phyloP scores from a whole-genome alignment of 129 eudicot genomes.

The Dittrichia graveolens region DNA sequence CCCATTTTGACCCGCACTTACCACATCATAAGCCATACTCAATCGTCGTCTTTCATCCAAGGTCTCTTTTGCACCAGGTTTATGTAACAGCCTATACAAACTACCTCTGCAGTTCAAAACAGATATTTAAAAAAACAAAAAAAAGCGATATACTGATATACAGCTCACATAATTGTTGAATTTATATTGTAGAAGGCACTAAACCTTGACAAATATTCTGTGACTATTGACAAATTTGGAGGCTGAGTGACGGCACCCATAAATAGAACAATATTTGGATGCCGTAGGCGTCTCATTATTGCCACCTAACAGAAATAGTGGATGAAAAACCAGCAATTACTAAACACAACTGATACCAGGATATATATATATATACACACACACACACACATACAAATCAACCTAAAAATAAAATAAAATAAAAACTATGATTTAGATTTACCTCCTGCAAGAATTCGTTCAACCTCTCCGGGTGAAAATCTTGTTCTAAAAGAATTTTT shows the following conservation, averaged over 20 bases:
- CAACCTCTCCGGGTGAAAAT: constrained; percentile 68
- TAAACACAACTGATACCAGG: neutral
- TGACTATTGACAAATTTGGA: constrained; percentile 81
- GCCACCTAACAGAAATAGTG: constrained; percentile 55
- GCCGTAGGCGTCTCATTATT: constrained; percentile 81
- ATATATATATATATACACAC: constrained; percentile 1
- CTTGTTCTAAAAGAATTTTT: constrained; percentile 88
- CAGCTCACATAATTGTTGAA: constrained; percentile 11
- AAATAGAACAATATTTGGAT: constrained; percentile 85
- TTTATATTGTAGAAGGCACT: constrained; percentile 4
- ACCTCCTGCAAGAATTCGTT: constrained; percentile 83
- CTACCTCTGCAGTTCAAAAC: constrained; percentile 68
- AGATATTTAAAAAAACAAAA: constrained; percentile 5
- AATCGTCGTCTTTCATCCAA: constrained; percentile 76
- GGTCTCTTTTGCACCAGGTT: constrained; percentile 63
- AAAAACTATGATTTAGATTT: neutral
- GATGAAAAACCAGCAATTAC: constrained; percentile 23
- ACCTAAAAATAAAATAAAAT: neutral
- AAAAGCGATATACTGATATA: neutral
- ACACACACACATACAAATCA: neutral
- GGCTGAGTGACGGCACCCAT: constrained; percentile 93
- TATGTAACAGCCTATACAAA: constrained; percentile 72
- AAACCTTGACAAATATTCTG: constrained; percentile 83
- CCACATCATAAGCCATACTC: constrained; percentile 95
- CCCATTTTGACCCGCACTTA: constrained; percentile 16